phyloP scores from a whole-genome alignment of 805 yeast species.

The Kluyveromyces siamensis region DNA sequence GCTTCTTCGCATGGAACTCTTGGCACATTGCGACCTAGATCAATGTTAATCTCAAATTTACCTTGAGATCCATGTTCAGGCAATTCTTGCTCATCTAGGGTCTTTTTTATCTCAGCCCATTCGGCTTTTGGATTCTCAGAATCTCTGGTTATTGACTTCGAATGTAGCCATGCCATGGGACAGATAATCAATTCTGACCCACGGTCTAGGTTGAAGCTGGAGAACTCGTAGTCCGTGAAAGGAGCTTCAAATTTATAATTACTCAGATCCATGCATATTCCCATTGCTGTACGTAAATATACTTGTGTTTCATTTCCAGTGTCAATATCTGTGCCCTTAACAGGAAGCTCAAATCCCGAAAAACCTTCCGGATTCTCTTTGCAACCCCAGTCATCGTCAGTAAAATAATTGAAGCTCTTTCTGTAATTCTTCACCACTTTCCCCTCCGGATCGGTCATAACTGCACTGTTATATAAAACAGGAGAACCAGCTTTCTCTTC shows the following conservation, averaged over 20 bases:
- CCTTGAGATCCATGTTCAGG: conserved; percentile 22
- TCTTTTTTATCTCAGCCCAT: conserved; percentile 6
- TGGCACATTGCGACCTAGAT: conserved; percentile 8
- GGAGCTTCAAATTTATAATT: conserved; percentile 81
- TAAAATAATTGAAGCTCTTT: conserved; percentile 65
- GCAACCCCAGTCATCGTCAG: conserved; percentile 79
- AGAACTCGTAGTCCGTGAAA: conserved; percentile 64
- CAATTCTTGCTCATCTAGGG: conserved; percentile 8
- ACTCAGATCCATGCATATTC: conserved; percentile 91
- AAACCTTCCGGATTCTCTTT: conserved; percentile 58
- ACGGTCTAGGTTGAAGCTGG: conserved; percentile 40
- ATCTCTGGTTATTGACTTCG: conserved; percentile 32
- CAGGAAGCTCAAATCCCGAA: conserved; percentile 36
- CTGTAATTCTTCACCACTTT: conserved; percentile 54
- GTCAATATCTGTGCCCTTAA: conserved; percentile 16
- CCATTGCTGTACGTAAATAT: conserved; percentile 45
- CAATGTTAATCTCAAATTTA: conserved; percentile 15
- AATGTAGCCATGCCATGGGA: conserved; percentile 83
- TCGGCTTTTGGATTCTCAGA: conserved; percentile 8
- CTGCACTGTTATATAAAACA: conserved; percentile 60
- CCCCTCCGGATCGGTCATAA: conserved; percentile 54
- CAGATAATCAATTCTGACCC: conserved; percentile 50
- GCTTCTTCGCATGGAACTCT: conserved; percentile 5
- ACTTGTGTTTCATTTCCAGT: conserved; percentile 15
- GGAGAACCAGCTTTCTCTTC: conserved; percentile 5